Evolutionary conservation across 2,329 filamentous ascomycete species (phyloP).

Genomic region (Cercospora canescens): DNA sequence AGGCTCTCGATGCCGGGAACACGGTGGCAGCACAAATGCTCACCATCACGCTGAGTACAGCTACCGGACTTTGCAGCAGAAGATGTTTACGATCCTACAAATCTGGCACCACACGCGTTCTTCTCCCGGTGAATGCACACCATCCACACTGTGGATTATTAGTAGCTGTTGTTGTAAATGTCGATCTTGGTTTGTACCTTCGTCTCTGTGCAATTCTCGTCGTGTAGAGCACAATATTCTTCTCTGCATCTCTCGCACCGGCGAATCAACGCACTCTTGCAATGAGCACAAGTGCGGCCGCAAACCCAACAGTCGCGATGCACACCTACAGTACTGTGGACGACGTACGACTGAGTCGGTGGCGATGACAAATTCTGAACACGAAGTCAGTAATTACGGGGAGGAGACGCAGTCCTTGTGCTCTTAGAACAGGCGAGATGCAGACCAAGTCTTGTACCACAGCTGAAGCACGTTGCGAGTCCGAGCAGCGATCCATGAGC

Average conservation of each 20-base stretch:
- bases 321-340: slow-evolving; percentile 45
- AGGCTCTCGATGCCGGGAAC: background rate
- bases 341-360: background rate
- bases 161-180: background rate
- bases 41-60: background rate
- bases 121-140: slow-evolving; percentile 39
- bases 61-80: background rate
- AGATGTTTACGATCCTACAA: slow-evolving; percentile 17
- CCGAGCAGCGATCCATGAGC: background rate
- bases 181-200: slow-evolving; percentile 36
- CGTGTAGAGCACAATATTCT: slow-evolving; percentile 81
- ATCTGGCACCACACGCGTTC: slow-evolving; percentile 38
- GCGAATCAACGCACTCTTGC: slow-evolving; percentile 70
- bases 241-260: slow-evolving; percentile 71
- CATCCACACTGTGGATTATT: slow-evolving; percentile 37
- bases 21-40: too few species aligned
- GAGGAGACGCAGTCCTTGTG: background rate
- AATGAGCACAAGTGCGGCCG: slow-evolving; percentile 75
- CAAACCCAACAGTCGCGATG: slow-evolving; percentile 81
- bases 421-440: background rate
- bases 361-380: background rate
- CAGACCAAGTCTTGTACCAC: background rate
- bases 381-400: background rate
- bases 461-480: background rate
- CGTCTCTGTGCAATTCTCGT: slow-evolving; percentile 74